Base-by-base conservation (phyloP, 441 rosid species). In the Pelargonium citronellum region DNA sequence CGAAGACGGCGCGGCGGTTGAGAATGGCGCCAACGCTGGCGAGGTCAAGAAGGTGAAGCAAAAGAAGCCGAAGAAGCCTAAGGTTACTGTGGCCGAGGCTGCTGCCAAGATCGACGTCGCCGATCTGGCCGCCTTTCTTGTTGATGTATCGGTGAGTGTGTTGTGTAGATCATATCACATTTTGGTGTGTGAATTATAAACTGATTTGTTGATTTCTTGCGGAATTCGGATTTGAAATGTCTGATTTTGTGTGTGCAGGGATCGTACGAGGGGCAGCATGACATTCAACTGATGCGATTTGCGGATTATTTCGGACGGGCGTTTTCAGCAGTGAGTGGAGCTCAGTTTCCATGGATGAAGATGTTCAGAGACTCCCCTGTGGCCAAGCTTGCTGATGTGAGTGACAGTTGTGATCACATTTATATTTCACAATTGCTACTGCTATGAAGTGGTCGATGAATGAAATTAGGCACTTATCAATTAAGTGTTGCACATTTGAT, bases 11-110 rank as follows among this genome's bases (percentile, higher is more conserved):
- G n/a, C n/a, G n/a, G n/a, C n/a, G n/a, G n/a, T n/a, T n/a, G n/a
- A n/a, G n/a, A n/a, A n/a, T n/a, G n/a, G n/a, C n/a, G n/a, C n/a
- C n/a, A n/a, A n/a, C n/a, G n/a, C n/a, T n/a, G n/a, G 2, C 46
- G 85, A 71, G 67, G 73, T 43, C 73, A 86, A 85, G 86, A 88
- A 87, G 80, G 73, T 65, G 70, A 87, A 87, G 77, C 83, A 71
- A 15, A 94, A 91, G 90, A 93, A 93, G 81, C 87, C 86, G 67
- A 93, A 91, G 89, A 89, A 87, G 81, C 96, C 92, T 0, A 87
- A 92, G 79, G 84, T 92, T 20, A 79, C 95, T 4, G 84, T 87
- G 17, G 79, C 90, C 0, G 98, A 89, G 64, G 96, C 98, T 1
- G 95, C 96, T 1, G 82, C 86, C 0, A 91, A 85, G 89, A 89